These are phyloP conservation scores for Penicillium dipodomyicola DNA, from an alignment of 495 filamentous ascomycete species.

Conservation along the genomic window DNA sequence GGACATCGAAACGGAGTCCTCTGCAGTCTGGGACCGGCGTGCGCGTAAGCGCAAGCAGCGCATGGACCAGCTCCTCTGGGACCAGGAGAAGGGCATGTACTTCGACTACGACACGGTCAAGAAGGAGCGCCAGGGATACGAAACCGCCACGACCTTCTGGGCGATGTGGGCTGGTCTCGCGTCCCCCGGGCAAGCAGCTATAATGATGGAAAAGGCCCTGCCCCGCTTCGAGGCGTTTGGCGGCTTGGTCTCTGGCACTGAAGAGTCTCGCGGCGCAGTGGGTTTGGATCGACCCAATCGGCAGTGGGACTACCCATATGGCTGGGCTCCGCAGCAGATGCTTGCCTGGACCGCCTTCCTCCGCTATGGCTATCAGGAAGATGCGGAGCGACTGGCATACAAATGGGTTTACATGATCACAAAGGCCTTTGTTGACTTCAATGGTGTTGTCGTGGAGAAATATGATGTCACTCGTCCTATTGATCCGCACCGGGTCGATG, in stretches of 20 bases:
- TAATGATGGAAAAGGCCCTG: conserved; percentile 71
- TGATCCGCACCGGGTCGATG: conserved; percentile 87
- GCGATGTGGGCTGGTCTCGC: conserved; percentile 90
- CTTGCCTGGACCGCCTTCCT: conserved; percentile 90
- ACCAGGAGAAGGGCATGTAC: conserved; percentile 86
- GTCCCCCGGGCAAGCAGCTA: conserved; percentile 72
- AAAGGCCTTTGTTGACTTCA: conserved; percentile 95
- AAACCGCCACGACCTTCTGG: conserved; percentile 92
- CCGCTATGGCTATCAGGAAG: conserved; percentile 85
- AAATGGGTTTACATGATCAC: conserved; percentile 98
- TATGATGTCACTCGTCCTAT: conserved; percentile 91
- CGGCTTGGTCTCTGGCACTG: conserved; percentile 84
- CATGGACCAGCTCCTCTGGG: conserved; percentile 90
- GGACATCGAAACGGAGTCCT: conserved; percentile 67
- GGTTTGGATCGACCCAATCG: conserved; percentile 82
- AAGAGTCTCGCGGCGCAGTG: conserved; percentile 77
- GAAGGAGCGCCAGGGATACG: conserved; percentile 72
- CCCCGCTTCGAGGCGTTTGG: conserved; percentile 84
- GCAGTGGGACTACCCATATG: conserved; percentile 98
- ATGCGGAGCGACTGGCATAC: conserved; percentile 84
- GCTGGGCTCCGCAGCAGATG: conserved; percentile 98
- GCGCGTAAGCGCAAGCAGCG: conserved; percentile 72
- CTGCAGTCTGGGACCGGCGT: conserved; percentile 82
- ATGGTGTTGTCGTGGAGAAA: conserved; percentile 96
- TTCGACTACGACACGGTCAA: conserved; percentile 92